A percentile compares a stretch with the other conserved stretches of the same genome.
phyloP scores from a whole-genome alignment of 192 early-diverging fungal species.

The Mortierella hygrophila region DNA sequence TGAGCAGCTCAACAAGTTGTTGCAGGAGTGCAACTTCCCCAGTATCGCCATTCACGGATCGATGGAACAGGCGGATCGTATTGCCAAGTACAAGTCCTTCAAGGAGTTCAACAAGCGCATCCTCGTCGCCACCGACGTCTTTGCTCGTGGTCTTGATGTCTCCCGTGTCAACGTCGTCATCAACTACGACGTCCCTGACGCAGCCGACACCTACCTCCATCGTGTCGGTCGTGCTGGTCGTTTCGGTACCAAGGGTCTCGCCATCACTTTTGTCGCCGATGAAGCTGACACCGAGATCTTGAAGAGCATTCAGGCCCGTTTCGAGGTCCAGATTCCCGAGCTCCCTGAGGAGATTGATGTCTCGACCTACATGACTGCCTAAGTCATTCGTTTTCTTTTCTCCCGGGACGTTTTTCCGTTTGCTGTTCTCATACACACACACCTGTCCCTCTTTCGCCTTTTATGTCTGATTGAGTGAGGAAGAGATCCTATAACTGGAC shows the following conservation, averaged over 20 bases:
- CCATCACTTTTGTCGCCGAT: slow-evolving; percentile 92
- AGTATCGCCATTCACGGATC: slow-evolving; percentile 92
- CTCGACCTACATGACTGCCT: slow-evolving; percentile 49
- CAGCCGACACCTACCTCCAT: slow-evolving; percentile 93
- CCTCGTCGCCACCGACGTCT: slow-evolving; percentile 97
- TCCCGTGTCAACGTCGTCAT: slow-evolving; percentile 99
- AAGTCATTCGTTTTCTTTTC: slow-evolving; percentile 1
- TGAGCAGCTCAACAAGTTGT: slow-evolving; percentile 86
- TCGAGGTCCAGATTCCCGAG: slow-evolving; percentile 94
- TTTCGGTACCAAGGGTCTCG: slow-evolving; percentile 99
- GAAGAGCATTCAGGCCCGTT: slow-evolving; percentile 91
- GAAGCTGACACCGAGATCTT: slow-evolving; percentile 83
- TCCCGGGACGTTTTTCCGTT: not conserved
- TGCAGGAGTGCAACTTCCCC: slow-evolving; percentile 93
- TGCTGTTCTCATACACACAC: not conserved
- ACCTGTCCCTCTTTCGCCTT: not conserved
- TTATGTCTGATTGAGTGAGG: not conserved
- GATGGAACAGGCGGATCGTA: slow-evolving; percentile 94
- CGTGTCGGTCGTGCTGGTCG: slow-evolving; percentile 98
- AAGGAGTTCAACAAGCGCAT: slow-evolving; percentile 96
- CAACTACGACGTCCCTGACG: slow-evolving; percentile 98
- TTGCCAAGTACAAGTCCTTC: slow-evolving; percentile 93
- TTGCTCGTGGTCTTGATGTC: slow-evolving; percentile 98
- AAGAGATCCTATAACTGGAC: not conserved
- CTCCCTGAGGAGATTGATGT: slow-evolving; percentile 89